These are phyloP conservation scores for Yamadazyma friedrichii DNA, from an alignment of 1,139 yeast species.

Conservation along the genomic window DNA sequence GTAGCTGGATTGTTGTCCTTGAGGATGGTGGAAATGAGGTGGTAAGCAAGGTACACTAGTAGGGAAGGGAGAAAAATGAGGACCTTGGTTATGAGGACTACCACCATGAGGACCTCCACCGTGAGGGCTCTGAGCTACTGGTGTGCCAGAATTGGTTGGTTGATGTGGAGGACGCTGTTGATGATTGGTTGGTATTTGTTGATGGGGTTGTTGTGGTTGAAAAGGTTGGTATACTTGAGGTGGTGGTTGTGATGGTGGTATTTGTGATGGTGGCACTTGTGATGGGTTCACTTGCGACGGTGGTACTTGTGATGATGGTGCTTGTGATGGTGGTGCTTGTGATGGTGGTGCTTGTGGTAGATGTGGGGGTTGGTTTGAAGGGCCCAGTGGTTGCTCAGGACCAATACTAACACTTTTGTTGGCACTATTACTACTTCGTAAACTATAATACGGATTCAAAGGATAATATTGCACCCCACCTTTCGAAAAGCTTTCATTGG, in stretches of 20 bases:
- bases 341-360: constrained; percentile 1
- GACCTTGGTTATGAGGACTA: constrained; percentile 4
- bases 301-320: constrained; percentile 6
- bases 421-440: constrained; percentile 4
- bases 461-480: constrained; percentile 32
- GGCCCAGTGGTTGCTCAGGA: constrained; percentile 16
- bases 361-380: constrained; percentile 10
- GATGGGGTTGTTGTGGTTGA: background rate
- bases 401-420: constrained; percentile 8
- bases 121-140: background rate
- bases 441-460: constrained; percentile 32
- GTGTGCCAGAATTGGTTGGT: background rate
- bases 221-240: background rate
- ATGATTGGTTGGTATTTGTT: background rate
- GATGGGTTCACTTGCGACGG: background rate
- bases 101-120: constrained; percentile 7
- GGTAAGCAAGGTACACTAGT: constrained; percentile 1
- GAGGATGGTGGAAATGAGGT: background rate
- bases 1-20: background rate
- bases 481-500: constrained; percentile 11
- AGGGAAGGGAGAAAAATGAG: constrained; percentile 12
- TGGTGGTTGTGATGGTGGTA: constrained; percentile 1
- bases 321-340: background rate
- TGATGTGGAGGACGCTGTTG: constrained; percentile 2
- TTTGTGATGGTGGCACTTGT: background rate